Evolutionary conservation across 192 early-diverging fungal genomes (phyloP), one percentile per base, ranked within the genome.

Genomic region (Backusella psychrophila): DNA sequence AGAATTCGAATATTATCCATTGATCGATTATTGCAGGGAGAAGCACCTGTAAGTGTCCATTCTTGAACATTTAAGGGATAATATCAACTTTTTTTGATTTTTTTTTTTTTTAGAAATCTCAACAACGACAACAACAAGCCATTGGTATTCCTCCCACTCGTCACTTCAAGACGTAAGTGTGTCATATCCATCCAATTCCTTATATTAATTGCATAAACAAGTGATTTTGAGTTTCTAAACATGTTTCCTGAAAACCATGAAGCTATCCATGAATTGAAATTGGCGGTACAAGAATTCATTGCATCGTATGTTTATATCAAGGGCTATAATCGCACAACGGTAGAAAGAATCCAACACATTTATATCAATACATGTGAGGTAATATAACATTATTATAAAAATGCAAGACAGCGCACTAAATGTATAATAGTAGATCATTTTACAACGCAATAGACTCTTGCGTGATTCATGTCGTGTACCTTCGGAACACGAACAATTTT

Each of bases 261-360:
- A 31, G 78, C 85, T 1, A 41, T 85, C 14, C 69, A 72, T 4
- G 83, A 85, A 41, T 77, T 86, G 56, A 75, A 81, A 38, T 79
- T 69, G 21, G 77, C 82, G 15, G 84, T 83, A 11, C 79, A 82
- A 12, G 86, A 89, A 70, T 89, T 89, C 72, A 82, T 78, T 15
- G 82, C 81, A 26, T 85, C 88, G 0, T 89, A 87, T 78, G 83
- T 89, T 15, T 89, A 87, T 69, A 84, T 89, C 53, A 85, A 82
- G 6, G 88, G 88, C 17, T 89, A 81, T 71, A 82, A 86, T 38
- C 68, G 69, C 17, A 78, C 80, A 35, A 85, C 86, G 1, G 78
- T 87, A 4, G 84, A 87, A 71, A 87, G 86, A 72, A 82, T 89
- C 26, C 78, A 78, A 21, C 78, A 85, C 21, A 86, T 89, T 19